Evolutionary conservation across 2,329 filamentous ascomycete species (phyloP).

Genomic region (Aspergillus neoniger): DNA sequence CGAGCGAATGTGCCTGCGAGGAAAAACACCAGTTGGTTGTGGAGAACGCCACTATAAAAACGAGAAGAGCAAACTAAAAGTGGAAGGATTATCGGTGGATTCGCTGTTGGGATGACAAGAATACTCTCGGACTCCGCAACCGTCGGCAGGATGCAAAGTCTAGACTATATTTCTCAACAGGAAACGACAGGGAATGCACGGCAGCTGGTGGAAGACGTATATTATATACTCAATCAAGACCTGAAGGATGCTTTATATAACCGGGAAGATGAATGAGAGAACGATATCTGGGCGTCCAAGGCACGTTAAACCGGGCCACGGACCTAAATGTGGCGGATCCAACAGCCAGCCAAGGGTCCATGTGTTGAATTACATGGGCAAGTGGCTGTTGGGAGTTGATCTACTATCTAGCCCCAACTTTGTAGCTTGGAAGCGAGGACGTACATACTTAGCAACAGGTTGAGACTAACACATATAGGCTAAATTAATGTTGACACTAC

Average conservation of each 20-base stretch:
- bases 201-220: slow-evolving; percentile 35
- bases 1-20: no score
- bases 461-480: not conserved
- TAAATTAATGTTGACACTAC: slow-evolving; percentile 3
- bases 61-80: no score
- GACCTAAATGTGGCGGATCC: slow-evolving; percentile 19
- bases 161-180: slow-evolving; percentile 45
- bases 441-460: not conserved
- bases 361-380: slow-evolving; percentile 42
- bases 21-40: no score
- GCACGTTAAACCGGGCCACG: slow-evolving; percentile 27
- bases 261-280: slow-evolving; percentile 16
- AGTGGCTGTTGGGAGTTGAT: slow-evolving; percentile 29
- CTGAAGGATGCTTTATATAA: slow-evolving; percentile 27
- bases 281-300: slow-evolving; percentile 37
- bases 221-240: slow-evolving; percentile 38
- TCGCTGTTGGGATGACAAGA: no score
- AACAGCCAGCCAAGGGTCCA: slow-evolving; percentile 35
- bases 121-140: slow-evolving; percentile 39
- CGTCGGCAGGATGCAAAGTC: slow-evolving; percentile 49
- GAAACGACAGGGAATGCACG: slow-evolving; percentile 35
- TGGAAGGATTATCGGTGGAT: no score
- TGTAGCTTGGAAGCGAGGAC: not conserved
- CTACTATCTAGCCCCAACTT: not conserved
- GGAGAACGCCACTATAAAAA: no score